phyloP scores from a whole-genome alignment of 148 eudicot species.

The Nepenthes gracilis region DNA sequence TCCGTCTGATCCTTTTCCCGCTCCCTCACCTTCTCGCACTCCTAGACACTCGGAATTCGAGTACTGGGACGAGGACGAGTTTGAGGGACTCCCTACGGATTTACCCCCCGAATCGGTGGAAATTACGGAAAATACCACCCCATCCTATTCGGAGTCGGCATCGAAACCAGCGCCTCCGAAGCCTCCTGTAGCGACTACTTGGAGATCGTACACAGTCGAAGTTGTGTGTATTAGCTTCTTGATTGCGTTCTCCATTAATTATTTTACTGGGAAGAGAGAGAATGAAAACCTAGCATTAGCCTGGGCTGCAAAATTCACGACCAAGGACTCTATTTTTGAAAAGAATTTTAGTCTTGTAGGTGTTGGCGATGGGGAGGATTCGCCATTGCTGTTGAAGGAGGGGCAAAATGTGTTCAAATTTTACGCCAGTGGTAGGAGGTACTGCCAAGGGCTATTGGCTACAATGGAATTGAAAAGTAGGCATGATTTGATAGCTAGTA shows the following conservation, averaged over 20 bases:
- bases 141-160: constrained; percentile 8
- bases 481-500: constrained; percentile 81
- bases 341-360: constrained; percentile 83
- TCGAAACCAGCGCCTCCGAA: not conserved
- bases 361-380: constrained; percentile 77
- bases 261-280: constrained; percentile 65
- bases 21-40: constrained; percentile 6
- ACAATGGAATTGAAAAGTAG: constrained; percentile 82
- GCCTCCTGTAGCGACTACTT: not conserved
- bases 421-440: constrained; percentile 85
- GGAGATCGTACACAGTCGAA: constrained; percentile 34
- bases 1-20: constrained; percentile 10
- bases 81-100: constrained; percentile 74
- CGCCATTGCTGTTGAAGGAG: constrained; percentile 75
- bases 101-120: constrained; percentile 8
- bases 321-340: constrained; percentile 55
- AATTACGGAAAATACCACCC: constrained; percentile 11
- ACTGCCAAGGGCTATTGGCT: constrained; percentile 74
- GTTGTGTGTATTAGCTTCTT: constrained; percentile 49
- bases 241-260: constrained; percentile 50
- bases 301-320: constrained; percentile 71
- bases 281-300: constrained; percentile 78
- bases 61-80: constrained; percentile 96
- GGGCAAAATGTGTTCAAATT: constrained; percentile 82
- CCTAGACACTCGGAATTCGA: constrained; percentile 35